A percentile compares a stretch with the other conserved stretches of the same genome.
Conservation (phyloP, 2,329 filamentous ascomycete species). For the Gaeumannomyces tritici region DNA sequence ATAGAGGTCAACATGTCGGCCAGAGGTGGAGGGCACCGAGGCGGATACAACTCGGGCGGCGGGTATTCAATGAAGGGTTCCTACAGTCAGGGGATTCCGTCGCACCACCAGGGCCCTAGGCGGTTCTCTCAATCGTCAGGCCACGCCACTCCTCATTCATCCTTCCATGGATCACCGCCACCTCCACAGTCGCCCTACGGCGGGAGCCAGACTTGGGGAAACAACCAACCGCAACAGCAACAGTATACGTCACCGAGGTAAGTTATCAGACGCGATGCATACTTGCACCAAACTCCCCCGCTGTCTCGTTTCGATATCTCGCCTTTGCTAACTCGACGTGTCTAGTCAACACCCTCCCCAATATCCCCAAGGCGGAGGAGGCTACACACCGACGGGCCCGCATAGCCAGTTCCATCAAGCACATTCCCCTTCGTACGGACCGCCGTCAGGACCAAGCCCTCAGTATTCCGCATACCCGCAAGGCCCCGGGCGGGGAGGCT, state of each 20-base stretch:
- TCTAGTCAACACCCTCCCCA: conserved; percentile 53
- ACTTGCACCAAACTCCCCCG: no score
- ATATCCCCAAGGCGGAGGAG: conserved; percentile 39
- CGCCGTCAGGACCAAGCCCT: conserved; percentile 47
- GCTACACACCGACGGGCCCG: conserved; percentile 42
- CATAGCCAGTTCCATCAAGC: conserved; percentile 42
- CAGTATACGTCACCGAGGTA: conserved; percentile 31
- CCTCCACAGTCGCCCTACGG: conserved; percentile 31
- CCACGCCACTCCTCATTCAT: conserved; percentile 29
- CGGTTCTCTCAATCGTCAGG: conserved; percentile 28
- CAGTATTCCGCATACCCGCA: conserved; percentile 42
- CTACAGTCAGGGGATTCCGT: conserved; percentile 14
- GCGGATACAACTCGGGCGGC: conserved; percentile 21
- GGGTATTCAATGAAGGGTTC: conserved; percentile 26
- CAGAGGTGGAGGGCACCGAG: conserved; percentile 30
- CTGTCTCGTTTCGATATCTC: background rate
- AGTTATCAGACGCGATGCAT: conserved; percentile 12
- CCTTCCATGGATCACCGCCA: conserved; percentile 34
- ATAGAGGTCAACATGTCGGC: conserved; percentile 40
- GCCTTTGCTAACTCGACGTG: background rate
- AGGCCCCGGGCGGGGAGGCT: conserved; percentile 32
- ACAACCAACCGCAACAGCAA: conserved; percentile 12
- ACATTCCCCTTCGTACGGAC: conserved; percentile 43
- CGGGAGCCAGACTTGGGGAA: conserved; percentile 26
- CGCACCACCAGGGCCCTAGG: conserved; percentile 19